Conservation (phyloP, 106 monocot species). For the Dendrobium officinale region DNA sequence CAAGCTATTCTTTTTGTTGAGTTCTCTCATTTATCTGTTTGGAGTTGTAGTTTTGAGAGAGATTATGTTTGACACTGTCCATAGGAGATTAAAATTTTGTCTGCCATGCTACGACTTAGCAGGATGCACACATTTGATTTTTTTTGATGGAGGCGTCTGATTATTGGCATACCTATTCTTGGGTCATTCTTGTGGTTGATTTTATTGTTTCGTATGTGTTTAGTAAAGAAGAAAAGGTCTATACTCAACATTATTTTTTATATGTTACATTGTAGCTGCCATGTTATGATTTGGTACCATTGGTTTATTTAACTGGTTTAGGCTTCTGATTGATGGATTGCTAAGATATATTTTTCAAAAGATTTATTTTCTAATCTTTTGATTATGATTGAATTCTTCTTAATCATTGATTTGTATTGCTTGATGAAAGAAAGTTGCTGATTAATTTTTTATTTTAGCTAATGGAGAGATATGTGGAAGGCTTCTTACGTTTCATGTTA, state of each 20-base stretch:
- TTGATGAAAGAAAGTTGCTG: neutral
- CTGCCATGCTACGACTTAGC: too few species aligned
- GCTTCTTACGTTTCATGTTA: neutral
- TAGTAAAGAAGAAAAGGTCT: too few species aligned
- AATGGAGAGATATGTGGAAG: neutral
- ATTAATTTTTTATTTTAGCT: neutral
- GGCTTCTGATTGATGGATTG: neutral
- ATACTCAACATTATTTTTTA: neutral
- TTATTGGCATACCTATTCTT: too few species aligned
- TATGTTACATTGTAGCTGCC: neutral
- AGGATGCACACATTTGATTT: too few species aligned
- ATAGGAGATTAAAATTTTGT: too few species aligned
- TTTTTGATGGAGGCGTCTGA: too few species aligned
- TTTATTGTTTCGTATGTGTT: too few species aligned
- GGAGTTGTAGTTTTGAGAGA: too few species aligned
- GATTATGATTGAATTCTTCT: neutral
- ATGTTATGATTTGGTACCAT: neutral
- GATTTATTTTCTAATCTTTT: neutral
- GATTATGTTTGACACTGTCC: too few species aligned
- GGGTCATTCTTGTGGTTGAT: too few species aligned
- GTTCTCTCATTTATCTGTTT: too few species aligned
- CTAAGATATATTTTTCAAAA: neutral
- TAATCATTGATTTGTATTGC: neutral
- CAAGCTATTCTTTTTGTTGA: too few species aligned
- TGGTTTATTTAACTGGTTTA: neutral